Evolutionary conservation across 2,329 filamentous ascomycete species (phyloP).

Genomic region (Colletotrichum sidae): DNA sequence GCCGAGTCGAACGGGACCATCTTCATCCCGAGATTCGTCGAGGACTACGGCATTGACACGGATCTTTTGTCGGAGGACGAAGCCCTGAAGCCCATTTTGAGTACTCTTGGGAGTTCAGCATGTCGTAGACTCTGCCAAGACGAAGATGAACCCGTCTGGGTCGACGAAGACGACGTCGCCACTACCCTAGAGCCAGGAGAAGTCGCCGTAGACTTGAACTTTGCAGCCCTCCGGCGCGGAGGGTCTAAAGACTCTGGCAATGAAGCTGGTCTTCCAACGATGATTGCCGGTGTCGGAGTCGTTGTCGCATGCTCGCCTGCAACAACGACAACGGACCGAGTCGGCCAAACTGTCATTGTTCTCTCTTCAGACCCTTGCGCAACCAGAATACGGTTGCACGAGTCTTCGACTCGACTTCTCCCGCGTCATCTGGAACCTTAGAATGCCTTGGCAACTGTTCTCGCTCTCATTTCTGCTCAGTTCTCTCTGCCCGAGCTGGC

Average conservation of each 20-base stretch:
- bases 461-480: neutral
- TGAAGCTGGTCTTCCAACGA: neutral
- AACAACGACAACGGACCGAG: neutral
- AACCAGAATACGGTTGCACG: neutral
- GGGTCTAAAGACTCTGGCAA: no score
- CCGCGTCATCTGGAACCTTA: neutral
- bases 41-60: slow-evolving; percentile 26
- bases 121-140: neutral
- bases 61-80: neutral
- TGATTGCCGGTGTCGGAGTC: neutral
- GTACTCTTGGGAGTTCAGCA: neutral
- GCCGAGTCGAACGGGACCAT: slow-evolving; percentile 29
- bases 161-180: neutral
- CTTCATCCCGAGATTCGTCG: slow-evolving; percentile 30
- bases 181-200: neutral
- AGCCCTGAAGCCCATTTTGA: neutral
- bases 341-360: slow-evolving; percentile 3
- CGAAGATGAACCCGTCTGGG: neutral
- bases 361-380: neutral
- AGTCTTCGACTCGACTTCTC: neutral
- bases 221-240: neutral
- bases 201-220: neutral
- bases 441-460: neutral
- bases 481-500: slow-evolving; percentile 44
- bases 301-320: neutral